Conservation (phyloP, 345 rosid species). For the Sisymbrium irio region DNA sequence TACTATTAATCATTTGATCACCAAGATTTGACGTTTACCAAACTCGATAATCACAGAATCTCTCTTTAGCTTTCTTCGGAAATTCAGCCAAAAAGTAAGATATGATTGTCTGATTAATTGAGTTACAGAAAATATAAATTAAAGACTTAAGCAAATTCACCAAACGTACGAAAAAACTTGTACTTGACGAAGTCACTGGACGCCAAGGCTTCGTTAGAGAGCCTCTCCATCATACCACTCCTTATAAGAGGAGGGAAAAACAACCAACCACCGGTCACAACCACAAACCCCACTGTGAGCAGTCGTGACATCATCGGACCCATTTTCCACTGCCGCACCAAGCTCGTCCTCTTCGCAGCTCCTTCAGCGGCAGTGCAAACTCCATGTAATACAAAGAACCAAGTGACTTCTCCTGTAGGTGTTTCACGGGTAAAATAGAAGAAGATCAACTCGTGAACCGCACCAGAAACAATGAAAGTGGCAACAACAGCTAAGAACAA, state of each 20-base stretch:
- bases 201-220: slow-evolving; percentile 15
- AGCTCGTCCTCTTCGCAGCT: slow-evolving; percentile 27
- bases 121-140: background rate
- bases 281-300: slow-evolving; percentile 36
- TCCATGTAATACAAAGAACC: slow-evolving; percentile 40
- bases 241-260: slow-evolving; percentile 41
- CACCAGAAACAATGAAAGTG: slow-evolving; percentile 34
- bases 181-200: slow-evolving; percentile 3
- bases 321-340: background rate
- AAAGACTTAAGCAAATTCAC: background rate
- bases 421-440: slow-evolving; percentile 18
- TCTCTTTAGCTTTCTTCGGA: background rate
- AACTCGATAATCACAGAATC: background rate
- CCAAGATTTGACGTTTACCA: background rate
- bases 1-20: background rate
- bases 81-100: background rate
- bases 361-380: slow-evolving; percentile 20
- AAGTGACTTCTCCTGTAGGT: slow-evolving; percentile 39
- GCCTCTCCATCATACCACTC: background rate
- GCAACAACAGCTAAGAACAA: background rate
- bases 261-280: slow-evolving; percentile 33
- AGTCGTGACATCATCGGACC: slow-evolving; percentile 10
- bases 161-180: background rate
- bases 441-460: slow-evolving; percentile 35
- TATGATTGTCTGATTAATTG: background rate